Evolutionary conservation across 1,284 basidiomycete genomes (phyloP), one percentile per base, ranked within the genome.

Genomic region (Cryptococcus wingfieldii): DNA sequence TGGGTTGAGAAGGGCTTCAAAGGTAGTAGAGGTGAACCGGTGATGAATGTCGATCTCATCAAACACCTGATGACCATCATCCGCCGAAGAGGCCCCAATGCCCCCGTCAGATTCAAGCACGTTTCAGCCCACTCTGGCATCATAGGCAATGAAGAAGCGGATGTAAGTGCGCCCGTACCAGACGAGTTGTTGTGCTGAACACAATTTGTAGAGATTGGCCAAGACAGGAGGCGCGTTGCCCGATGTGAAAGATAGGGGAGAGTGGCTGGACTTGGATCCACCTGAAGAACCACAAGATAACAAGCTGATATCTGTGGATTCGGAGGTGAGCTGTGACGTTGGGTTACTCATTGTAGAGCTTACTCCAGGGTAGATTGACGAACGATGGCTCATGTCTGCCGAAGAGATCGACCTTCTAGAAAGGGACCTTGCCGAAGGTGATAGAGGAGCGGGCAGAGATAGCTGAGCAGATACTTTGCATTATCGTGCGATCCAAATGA

Each of bases 241-340:
- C 12, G 50, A 58, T 6, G 49, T 66, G 6, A 59, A 65, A 16
- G 65, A 68, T 13, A 43, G 65, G 13, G 58, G 44, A 2, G 59
- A 73, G 50, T 76, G 73, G 74, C 59, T 76, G 2, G 65, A 69
- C 42, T 18, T 18, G 42, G 42, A 44, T 13, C 64, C 70, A 7
- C 65, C 75, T 43, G 43, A 67, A 28, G 50, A 55, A n/a, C 10
- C 27, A 1, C 9, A 31, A n/a, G 5, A 9, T 4, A 9, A 13
- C 13, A 37, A 55, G n/a, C 49, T 46, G 39, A 77, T 73, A 14
- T 84, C 83, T 47, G 73, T 80, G 43, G 83, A 77, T 45, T 64
- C 60, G 13, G 67, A 69, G 62, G 71, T 67, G 34, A 50, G 60
- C 27, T 50, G 16, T 9, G 12, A 18, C 13, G 4, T 44, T 38